Conservation (phyloP, 1,139 yeast species). For the Sugiyamaella sp. region DNA sequence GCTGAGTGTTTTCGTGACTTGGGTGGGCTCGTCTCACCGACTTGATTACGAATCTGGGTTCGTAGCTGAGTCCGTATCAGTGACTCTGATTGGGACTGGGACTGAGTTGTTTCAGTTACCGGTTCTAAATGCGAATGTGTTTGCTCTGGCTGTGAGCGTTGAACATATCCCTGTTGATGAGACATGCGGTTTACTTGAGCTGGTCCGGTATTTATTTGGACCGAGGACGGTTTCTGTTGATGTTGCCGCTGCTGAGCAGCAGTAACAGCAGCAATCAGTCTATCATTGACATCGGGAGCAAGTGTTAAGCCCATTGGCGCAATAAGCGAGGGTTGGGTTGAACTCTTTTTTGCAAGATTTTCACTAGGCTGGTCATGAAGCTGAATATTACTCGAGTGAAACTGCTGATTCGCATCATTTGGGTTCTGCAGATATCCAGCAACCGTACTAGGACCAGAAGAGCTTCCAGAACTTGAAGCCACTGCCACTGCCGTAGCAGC, state of each 20-base stretch:
- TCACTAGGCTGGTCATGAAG: slow-evolving; percentile 12
- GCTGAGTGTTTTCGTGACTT: no score
- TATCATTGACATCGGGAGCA: slow-evolving; percentile 51
- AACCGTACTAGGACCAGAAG: slow-evolving; percentile 2
- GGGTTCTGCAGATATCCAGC: not conserved
- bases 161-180: not conserved
- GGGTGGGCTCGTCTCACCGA: no score
- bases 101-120: no score
- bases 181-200: not conserved
- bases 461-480: slow-evolving; percentile 16
- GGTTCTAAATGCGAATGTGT: not conserved
- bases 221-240: slow-evolving; percentile 6
- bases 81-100: not conserved
- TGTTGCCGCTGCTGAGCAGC: slow-evolving; percentile 47
- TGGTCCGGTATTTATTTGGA: not conserved
- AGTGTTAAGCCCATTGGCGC: slow-evolving; percentile 40
- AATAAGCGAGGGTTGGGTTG: not conserved
- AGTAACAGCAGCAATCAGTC: slow-evolving; percentile 68
- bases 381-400: slow-evolving; percentile 14
- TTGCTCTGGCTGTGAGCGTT: not conserved
- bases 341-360: not conserved
- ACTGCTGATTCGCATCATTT: slow-evolving; percentile 13
- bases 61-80: not conserved
- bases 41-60: not conserved
- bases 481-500: slow-evolving; percentile 26